A percentile compares a stretch with the other conserved stretches of the same genome.
These are phyloP conservation scores for Craspedostauros australis DNA, from an alignment of 108 stramenopile genomes.

Conservation along the genomic window DNA sequence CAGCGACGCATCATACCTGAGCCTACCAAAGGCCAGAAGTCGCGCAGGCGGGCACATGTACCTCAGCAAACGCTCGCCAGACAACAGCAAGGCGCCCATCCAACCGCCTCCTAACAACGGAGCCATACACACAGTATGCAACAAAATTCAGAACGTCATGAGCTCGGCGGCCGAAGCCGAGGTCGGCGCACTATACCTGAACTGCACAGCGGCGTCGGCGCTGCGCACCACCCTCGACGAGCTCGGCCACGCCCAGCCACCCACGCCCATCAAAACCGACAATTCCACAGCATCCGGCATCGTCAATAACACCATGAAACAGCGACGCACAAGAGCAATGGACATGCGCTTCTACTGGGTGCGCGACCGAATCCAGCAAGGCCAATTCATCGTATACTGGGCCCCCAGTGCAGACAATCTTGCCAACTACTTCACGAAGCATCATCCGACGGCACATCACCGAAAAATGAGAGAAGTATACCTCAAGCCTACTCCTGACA, in stretches of 20 bases:
- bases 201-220: conserved; percentile 10
- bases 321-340: too few species aligned
- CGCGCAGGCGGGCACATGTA: conserved; percentile 26
- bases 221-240: conserved; percentile 20
- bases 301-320: conserved; percentile 11
- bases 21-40: conserved; percentile 21
- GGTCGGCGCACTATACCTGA: conserved; percentile 13
- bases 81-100: background rate
- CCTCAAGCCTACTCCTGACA: too few species aligned
- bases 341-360: background rate
- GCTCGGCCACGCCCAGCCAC: conserved; percentile 32
- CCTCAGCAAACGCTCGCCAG: background rate
- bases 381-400: conserved; percentile 8
- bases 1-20: conserved; percentile 32
- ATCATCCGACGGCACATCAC: too few species aligned
- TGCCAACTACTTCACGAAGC: conserved; percentile 19
- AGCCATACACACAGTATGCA: too few species aligned
- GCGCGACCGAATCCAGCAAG: conserved; percentile 7
- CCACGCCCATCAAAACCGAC: too few species aligned
- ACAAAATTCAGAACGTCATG: conserved; percentile 19
- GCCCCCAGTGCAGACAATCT: too few species aligned
- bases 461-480: too few species aligned
- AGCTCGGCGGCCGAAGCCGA: conserved; percentile 42
- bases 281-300: conserved; percentile 39
- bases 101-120: conserved; percentile 15